These are phyloP conservation scores for Yamadazyma phyllophila DNA, from an alignment of 805 yeast species.

Conservation along the genomic window DNA sequence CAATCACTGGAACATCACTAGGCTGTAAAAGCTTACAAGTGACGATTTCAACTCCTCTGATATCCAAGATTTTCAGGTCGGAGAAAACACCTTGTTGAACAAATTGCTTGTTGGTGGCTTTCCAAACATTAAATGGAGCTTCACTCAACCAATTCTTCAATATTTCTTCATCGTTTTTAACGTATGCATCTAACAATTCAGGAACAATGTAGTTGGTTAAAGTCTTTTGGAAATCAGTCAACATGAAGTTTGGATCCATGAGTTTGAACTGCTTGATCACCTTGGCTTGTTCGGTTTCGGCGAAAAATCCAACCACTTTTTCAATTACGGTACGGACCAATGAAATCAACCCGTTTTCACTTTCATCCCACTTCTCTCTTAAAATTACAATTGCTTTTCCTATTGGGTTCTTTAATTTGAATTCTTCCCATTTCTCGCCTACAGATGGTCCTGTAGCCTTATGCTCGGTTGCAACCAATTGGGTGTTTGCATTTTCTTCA, in stretches of 20 bases:
- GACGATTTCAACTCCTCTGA: slow-evolving; percentile 90
- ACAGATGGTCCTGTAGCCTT: slow-evolving; percentile 69
- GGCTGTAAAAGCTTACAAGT: slow-evolving; percentile 88
- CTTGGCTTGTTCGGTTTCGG: slow-evolving; percentile 94
- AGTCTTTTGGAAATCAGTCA: slow-evolving; percentile 74
- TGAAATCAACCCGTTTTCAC: slow-evolving; percentile 87
- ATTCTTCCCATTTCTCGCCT: slow-evolving; percentile 63
- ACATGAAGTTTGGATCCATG: slow-evolving; percentile 85
- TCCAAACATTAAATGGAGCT: slow-evolving; percentile 94
- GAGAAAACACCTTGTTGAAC: slow-evolving; percentile 88
- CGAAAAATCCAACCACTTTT: slow-evolving; percentile 83
- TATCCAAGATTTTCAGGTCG: slow-evolving; percentile 88
- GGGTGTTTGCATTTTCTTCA: slow-evolving; percentile 71
- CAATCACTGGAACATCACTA: slow-evolving; percentile 86
- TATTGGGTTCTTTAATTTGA: slow-evolving; percentile 62
- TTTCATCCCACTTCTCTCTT: slow-evolving; percentile 82
- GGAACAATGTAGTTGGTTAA: slow-evolving; percentile 92
- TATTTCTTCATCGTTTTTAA: slow-evolving; percentile 80
- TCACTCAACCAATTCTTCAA: slow-evolving; percentile 92
- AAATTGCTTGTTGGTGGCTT: slow-evolving; percentile 88
- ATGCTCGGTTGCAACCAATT: slow-evolving; percentile 76
- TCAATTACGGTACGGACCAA: slow-evolving; percentile 75
- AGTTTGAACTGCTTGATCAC: slow-evolving; percentile 82
- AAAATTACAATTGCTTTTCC: slow-evolving; percentile 64
- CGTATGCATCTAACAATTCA: slow-evolving; percentile 92